Conservation (phyloP, 805 yeast species). For the Myxozyma sirexii region DNA sequence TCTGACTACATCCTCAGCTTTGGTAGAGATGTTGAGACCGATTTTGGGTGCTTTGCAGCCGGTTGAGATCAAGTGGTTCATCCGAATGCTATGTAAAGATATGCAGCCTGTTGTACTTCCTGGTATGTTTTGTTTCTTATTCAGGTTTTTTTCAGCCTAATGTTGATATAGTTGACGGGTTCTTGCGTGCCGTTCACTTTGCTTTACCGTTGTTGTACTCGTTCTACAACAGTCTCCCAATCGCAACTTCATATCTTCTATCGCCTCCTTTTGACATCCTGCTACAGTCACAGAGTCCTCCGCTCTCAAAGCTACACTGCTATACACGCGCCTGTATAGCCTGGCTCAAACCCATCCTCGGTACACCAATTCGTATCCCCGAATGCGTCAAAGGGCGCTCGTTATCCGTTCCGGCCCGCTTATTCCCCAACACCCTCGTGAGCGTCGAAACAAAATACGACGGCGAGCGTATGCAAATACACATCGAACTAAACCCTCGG, state of each 20-base stretch:
- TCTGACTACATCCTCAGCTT: not conserved
- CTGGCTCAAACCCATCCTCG: constrained; percentile 16
- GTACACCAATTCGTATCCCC: constrained; percentile 20
- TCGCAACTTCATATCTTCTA: not conserved
- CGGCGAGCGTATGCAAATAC: constrained; percentile 31
- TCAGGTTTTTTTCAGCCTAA: not conserved
- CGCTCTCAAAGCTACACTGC: not conserved
- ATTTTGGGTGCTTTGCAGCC: constrained; percentile 8
- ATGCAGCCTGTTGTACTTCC: constrained; percentile 19
- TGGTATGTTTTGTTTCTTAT: not conserved
- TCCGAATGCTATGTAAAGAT: constrained; percentile 16
- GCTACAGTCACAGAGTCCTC: not conserved
- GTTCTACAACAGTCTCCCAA: constrained; percentile 4
- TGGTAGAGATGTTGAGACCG: constrained; percentile 4
- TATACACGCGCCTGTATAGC: constrained; percentile 1
- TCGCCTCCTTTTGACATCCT: constrained; percentile 14
- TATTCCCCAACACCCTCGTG: not conserved
- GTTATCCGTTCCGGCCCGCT: not conserved
- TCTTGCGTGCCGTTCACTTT: constrained; percentile 12
- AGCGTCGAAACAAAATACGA: constrained; percentile 27
- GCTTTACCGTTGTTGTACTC: constrained; percentile 15
- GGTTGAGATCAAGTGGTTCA: constrained; percentile 24
- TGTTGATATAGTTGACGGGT: not conserved
- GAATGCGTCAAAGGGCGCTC: constrained; percentile 17
- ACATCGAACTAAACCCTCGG: not conserved